Evolutionary conservation across 208 protist genomes (phyloP).

Genomic region (Vickermania spadyakhi): DNA sequence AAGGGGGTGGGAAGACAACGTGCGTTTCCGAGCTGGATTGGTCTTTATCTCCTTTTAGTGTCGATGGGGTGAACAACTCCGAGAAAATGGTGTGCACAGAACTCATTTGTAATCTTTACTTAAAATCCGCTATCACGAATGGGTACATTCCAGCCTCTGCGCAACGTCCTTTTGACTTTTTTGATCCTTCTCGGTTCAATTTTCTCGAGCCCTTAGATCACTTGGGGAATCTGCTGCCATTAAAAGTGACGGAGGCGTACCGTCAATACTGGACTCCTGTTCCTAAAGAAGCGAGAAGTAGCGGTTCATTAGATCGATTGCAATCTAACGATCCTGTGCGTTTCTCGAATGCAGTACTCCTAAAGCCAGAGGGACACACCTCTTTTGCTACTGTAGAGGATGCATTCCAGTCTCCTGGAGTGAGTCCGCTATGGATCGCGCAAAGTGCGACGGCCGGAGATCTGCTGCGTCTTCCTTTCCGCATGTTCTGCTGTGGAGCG

Average conservation of each 20-base stretch:
- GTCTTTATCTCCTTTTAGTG: conserved; percentile 23
- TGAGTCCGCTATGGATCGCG: conserved; percentile 42
- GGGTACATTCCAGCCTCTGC: conserved; percentile 71
- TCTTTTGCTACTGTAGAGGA: conserved; percentile 16
- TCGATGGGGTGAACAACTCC: conserved; percentile 59
- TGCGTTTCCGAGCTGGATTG: conserved; percentile 10
- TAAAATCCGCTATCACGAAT: conserved; percentile 32
- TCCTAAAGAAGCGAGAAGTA: conserved; percentile 1
- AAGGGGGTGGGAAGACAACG: too few species aligned
- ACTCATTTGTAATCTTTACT: conserved; percentile 70
- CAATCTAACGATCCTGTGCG: too few species aligned
- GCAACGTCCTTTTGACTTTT: conserved; percentile 68
- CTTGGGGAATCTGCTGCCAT: conserved; percentile 22
- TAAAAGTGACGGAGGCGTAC: conserved; percentile 31
- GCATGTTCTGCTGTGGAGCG: conserved; percentile 31
- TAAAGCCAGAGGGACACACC: conserved; percentile 3
- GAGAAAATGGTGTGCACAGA: conserved; percentile 62
- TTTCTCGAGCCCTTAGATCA: conserved; percentile 19
- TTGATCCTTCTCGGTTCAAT: conserved; percentile 64
- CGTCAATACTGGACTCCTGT: conserved; percentile 15
- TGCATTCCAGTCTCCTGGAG: conserved; percentile 1
- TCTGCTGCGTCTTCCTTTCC: conserved; percentile 24
- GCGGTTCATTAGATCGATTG: not conserved
- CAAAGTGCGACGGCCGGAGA: conserved; percentile 38
- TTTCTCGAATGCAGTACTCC: conserved; percentile 1